Conservation (phyloP, 1,139 yeast genomes). For the Yamadazyma buinensis region DNA sequence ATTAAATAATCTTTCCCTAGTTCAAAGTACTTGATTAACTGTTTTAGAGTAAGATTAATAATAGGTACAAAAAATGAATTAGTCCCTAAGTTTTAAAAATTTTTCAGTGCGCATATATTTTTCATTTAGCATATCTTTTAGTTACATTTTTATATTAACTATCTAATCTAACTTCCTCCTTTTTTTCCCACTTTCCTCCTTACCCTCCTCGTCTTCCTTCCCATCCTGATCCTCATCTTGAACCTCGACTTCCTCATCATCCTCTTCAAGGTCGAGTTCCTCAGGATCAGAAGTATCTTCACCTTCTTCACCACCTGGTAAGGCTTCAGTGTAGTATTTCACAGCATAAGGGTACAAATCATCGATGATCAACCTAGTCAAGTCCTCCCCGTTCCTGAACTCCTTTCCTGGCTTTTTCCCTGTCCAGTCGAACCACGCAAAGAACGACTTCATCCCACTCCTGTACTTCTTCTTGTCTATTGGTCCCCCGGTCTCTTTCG, state of each 20-base stretch:
- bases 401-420: conserved; percentile 72
- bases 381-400: conserved; percentile 66
- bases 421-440: conserved; percentile 75
- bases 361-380: conserved; percentile 59
- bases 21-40: no score
- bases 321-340: conserved; percentile 69
- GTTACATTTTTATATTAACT: no score
- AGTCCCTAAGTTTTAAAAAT: conserved; percentile 2
- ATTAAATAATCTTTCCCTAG: no score
- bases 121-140: no score
- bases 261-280: conserved; percentile 52
- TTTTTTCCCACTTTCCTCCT: conserved; percentile 1
- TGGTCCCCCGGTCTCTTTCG: conserved; percentile 25
- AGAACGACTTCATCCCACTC: conserved; percentile 68
- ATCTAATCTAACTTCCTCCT: no score
- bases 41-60: no score
- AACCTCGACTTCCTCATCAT: conserved; percentile 19
- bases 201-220: conserved; percentile 1
- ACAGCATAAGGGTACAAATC: conserved; percentile 71
- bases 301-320: conserved; percentile 51
- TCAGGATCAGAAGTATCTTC: conserved; percentile 54
- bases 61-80: conserved; percentile 3
- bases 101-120: background rate
- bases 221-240: conserved; percentile 1
- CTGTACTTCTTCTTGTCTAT: conserved; percentile 62